phyloP scores from a whole-genome alignment of 306 rosid genomes.

The Prunus armeniaca region DNA sequence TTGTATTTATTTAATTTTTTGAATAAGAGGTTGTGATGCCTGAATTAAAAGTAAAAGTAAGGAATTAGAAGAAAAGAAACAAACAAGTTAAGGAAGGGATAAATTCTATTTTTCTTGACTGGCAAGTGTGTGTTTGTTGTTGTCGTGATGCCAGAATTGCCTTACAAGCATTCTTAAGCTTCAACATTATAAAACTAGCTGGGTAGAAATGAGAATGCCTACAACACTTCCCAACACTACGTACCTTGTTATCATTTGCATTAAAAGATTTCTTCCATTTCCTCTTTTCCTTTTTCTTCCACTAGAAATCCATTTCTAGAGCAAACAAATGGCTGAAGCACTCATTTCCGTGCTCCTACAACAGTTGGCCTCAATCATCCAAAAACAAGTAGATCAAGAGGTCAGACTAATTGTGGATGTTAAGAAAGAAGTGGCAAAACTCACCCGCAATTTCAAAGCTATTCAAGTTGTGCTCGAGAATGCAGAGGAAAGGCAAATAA shows the following conservation, averaged over 20 bases:
- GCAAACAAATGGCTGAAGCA: neutral
- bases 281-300: neutral
- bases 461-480: conserved; percentile 4
- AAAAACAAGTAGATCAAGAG: neutral
- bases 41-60: no score
- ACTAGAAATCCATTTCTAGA: neutral
- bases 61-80: no score
- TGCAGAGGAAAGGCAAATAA: conserved; percentile 13
- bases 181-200: neutral
- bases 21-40: no score
- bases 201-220: neutral
- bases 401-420: neutral
- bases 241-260: neutral
- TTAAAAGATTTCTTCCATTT: no score
- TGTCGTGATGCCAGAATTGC: neutral
- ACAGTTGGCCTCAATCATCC: neutral
- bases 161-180: neutral
- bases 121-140: neutral
- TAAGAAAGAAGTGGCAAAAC: neutral
- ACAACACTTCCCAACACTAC: neutral
- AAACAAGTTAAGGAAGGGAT: no score
- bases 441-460: neutral
- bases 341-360: neutral
- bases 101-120: neutral
- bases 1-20: no score